Base-by-base conservation (phyloP, 2,329 filamentous ascomycete genomes). In the Cordyceps cicadae region DNA sequence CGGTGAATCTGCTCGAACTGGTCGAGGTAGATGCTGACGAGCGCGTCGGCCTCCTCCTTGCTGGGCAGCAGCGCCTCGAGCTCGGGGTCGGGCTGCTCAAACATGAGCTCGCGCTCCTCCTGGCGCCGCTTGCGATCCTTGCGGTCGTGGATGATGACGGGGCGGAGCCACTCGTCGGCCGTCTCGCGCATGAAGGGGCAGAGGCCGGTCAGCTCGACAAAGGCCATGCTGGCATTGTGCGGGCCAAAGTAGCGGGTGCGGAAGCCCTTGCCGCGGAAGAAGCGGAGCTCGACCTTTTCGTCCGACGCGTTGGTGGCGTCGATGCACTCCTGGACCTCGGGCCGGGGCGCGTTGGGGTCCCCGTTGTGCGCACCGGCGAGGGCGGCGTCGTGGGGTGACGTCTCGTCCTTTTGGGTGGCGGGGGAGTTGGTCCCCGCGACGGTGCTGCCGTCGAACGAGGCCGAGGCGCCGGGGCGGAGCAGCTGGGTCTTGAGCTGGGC, bases 121-220 rank as follows among this genome's bases (percentile, higher is more conserved):
- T 78, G 77, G 53, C 81, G 76, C 65, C 79, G 79, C 67, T 76
- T 76, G 54, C 82, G 79, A 65, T 85, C 81, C 71, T 85, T 84
- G 64, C 76, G 75, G 48, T 78, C 74, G 64, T 82, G 79, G 29
- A 83, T 76, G 43, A 82, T 81, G 50, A 85, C 77, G 8, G 83
- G 82, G 56, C 79, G 77, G 59, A 86, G 75, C 81, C 82, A 85
- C 68, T 85, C 81, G 58, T 84, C 81, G 11, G 82, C 81, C 0
- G 82, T 85, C 71, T 85, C 82, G 64, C 79, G 81, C 83, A 86
- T 85, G 62, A 85, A 85, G 15, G 81, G 79, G 51, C 77, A 81
- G 51, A 86, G 74, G 2, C 83, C 82, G 2, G 80, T 79, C 65
- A 82, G 73, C 74, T 84, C 81, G 54, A 80, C 78, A 66, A 85